Base-by-base conservation (phyloP, 495 filamentous ascomycete genomes). In the Geopyxis carbonaria region DNA sequence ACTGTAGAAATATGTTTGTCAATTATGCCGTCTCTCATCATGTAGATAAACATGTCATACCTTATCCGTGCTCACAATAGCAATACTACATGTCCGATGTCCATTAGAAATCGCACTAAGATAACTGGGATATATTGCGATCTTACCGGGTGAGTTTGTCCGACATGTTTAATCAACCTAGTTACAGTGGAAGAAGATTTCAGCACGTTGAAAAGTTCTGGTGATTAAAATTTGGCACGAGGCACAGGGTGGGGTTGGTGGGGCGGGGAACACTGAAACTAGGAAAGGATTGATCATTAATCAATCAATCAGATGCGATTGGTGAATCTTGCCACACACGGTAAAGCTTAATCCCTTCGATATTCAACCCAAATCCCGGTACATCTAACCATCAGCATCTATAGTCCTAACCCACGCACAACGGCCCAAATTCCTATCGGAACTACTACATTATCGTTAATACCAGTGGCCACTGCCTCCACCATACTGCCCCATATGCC, bases 361-460 rank as follows among this genome's bases (percentile, higher is more conserved):
- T n/a, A n/a, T n/a, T n/a, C n/a, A n/a, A n/a, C n/a, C n/a, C n/a
- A n/a, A n/a, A n/a, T n/a, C n/a, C n/a, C n/a, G n/a, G n/a, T n/a
- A n/a, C n/a, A n/a, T n/a, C n/a, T n/a, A n/a, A n/a, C n/a, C n/a
- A n/a, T n/a, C n/a, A n/a, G n/a, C n/a, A 44, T 47, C 61, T 65
- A 89, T 40, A 91, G 58, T 25, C 70, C 69, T 48, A 92, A 59
- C 4, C 76, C 77, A 50, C 83, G 75, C 43, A 93, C 84, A 46
- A 89, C 68, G 50, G 81, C 64, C 89, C 89, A 99, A 35, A 95
- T 59, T 39, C 91, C 76, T 28, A 95, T 71, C n/a, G 91, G 91
- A 45, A 95, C 89, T 39, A 94, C 71, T 19, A 99, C 87, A 65
- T 99, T 99, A 63, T 99, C 89, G 65, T 99, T 99, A 35, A 85